Percentiles rank a stretch among this genome's conserved stretches.
phyloP scores from a whole-genome alignment of 129 eudicot genomes.

The Tagetes erecta region DNA sequence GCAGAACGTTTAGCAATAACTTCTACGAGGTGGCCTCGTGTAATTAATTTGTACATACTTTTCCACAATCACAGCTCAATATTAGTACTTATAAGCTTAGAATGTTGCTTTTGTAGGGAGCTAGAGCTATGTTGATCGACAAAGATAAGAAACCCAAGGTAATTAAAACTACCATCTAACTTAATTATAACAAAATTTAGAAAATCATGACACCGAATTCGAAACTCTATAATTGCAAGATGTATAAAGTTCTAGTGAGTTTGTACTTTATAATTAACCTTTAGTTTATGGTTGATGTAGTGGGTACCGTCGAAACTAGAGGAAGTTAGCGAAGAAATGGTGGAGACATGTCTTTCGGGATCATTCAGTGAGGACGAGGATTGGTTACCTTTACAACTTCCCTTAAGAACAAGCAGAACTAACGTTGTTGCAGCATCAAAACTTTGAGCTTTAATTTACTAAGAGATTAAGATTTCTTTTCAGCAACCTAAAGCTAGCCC shows the following conservation, averaged over 20 bases:
- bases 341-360: slow-evolving; percentile 22
- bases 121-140: slow-evolving; percentile 41
- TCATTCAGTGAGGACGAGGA: slow-evolving; percentile 35
- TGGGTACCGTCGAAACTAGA: slow-evolving; percentile 40
- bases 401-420: slow-evolving; percentile 9
- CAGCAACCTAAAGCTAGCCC: neutral
- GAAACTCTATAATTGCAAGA: neutral
- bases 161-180: neutral
- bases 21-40: slow-evolving; percentile 32
- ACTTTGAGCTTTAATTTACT: slow-evolving; percentile 11
- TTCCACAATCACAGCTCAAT: neutral
- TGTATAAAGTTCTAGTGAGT: neutral
- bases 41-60: neutral
- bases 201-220: too few species aligned
- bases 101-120: slow-evolving; percentile 29
- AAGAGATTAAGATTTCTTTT: too few species aligned
- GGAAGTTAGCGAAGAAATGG: slow-evolving; percentile 35
- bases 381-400: slow-evolving; percentile 40
- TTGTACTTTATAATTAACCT: neutral
- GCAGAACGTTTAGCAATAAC: slow-evolving; percentile 27
- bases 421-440: slow-evolving; percentile 21
- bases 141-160: slow-evolving; percentile 46
- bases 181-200: too few species aligned
- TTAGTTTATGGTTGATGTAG: slow-evolving; percentile 20
- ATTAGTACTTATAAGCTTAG: neutral